Evolutionary conservation across 2,329 filamentous ascomycete species (phyloP).

Genomic region (Lasiodiplodia sp.): DNA sequence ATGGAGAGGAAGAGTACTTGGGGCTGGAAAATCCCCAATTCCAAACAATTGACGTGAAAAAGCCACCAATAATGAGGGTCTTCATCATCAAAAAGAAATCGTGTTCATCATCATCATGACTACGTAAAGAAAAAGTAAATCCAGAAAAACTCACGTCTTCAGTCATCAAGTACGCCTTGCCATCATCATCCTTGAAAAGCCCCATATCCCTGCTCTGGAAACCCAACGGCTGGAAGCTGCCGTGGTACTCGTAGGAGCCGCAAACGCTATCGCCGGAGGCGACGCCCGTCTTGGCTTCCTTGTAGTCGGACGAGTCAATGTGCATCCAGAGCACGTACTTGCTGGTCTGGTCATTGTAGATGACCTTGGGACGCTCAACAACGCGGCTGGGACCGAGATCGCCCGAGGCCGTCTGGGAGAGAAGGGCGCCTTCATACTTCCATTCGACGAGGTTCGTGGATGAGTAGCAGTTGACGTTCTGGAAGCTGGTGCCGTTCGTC

Average conservation of each 20-base stretch:
- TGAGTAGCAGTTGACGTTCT: constrained; percentile 73
- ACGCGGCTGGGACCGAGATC: constrained; percentile 69
- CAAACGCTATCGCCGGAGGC: constrained; percentile 67
- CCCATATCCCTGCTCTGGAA: constrained; percentile 66
- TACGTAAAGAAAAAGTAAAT: not conserved
- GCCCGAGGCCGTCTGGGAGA: constrained; percentile 60
- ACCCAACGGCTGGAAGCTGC: constrained; percentile 56
- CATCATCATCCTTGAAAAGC: constrained; percentile 68
- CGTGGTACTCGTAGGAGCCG: constrained; percentile 63
- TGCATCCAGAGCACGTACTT: constrained; percentile 76
- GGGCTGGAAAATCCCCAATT: too few relatives aligned
- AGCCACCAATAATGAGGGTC: not conserved
- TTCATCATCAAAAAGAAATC: not conserved
- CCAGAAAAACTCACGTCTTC: constrained; percentile 61
- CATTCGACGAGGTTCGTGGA: constrained; percentile 69
- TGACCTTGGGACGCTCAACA: constrained; percentile 72
- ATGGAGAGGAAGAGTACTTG: too few relatives aligned
- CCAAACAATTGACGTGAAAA: not conserved
- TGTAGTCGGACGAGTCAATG: constrained; percentile 68
- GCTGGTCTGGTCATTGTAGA: constrained; percentile 69
- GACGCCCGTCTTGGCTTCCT: constrained; percentile 70
- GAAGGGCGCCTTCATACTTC: constrained; percentile 66
- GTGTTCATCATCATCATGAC: not conserved
- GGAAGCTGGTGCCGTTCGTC: constrained; percentile 66
- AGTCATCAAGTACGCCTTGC: constrained; percentile 66